Evolutionary conservation across 495 filamentous ascomycete species (phyloP).

Genomic region (Penicillium manginii): DNA sequence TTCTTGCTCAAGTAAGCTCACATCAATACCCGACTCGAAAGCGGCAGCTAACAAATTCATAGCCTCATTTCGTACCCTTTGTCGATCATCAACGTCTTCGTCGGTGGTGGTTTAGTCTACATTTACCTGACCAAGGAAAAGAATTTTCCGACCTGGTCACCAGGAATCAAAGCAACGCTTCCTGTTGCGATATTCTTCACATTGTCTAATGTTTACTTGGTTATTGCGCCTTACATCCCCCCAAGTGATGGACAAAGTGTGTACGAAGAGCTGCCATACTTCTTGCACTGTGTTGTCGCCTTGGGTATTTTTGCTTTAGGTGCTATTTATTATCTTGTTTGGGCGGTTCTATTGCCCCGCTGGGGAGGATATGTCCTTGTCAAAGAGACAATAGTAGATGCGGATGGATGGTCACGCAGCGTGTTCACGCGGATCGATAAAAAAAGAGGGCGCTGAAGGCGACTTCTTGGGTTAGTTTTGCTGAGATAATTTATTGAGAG

Average conservation of each 20-base stretch:
- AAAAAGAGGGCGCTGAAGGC: neutral
- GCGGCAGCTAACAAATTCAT: conserved; percentile 22
- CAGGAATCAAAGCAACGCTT: conserved; percentile 38
- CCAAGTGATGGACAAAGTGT: conserved; percentile 61
- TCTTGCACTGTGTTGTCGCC: conserved; percentile 62
- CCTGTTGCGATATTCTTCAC: conserved; percentile 60
- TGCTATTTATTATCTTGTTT: conserved; percentile 59
- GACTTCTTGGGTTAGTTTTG: too few relatives aligned
- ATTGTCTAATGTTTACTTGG: conserved; percentile 59
- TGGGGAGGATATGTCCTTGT: conserved; percentile 61
- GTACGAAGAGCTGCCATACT: conserved; percentile 66
- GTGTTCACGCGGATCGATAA: conserved; percentile 38
- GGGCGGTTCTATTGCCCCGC: conserved; percentile 58
- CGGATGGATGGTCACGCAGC: conserved; percentile 56
- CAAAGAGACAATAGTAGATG: conserved; percentile 59
- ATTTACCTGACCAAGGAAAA: conserved; percentile 56
- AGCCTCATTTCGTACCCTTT: conserved; percentile 65
- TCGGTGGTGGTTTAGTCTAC: conserved; percentile 57
- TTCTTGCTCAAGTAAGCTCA: conserved; percentile 60
- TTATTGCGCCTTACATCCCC: conserved; percentile 68
- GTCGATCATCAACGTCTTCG: conserved; percentile 63
- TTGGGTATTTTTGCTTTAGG: conserved; percentile 59
- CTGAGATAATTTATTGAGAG: too few relatives aligned
- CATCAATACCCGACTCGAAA: neutral
- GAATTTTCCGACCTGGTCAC: conserved; percentile 41